These are phyloP conservation scores for Meripilus lineatus DNA, from an alignment of 1,284 basidiomycete species.

Conservation along the genomic window DNA sequence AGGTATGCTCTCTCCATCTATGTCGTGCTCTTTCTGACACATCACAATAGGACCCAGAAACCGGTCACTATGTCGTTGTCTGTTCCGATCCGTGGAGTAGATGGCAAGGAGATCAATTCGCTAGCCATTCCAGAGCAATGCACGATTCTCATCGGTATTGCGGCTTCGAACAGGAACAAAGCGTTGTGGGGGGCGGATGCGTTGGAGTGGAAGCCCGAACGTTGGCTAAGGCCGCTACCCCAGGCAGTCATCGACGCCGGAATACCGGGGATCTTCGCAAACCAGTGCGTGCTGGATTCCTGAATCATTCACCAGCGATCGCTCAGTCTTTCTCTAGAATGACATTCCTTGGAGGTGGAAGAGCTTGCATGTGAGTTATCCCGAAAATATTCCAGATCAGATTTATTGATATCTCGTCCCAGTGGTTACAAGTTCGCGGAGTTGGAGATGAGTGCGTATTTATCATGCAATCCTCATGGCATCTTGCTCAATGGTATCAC, in stretches of 20 bases:
- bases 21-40: neutral
- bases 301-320: neutral
- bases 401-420: neutral
- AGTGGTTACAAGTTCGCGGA: conserved; percentile 33
- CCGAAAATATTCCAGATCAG: conserved; percentile 4
- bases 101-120: conserved; percentile 32
- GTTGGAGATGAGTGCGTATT: conserved; percentile 29
- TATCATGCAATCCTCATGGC: neutral
- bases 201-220: conserved; percentile 26
- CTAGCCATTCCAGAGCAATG: conserved; percentile 36
- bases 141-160: conserved; percentile 21
- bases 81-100: conserved; percentile 17
- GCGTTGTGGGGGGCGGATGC: conserved; percentile 26
- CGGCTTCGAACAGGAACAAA: conserved; percentile 24
- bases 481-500: neutral
- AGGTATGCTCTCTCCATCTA: conserved; percentile 2
- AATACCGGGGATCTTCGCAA: conserved; percentile 21
- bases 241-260: conserved; percentile 15
- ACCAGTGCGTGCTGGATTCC: conserved; percentile 14
- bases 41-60: conserved; percentile 21
- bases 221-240: conserved; percentile 23
- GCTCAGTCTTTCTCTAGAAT: conserved; percentile 21
- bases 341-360: conserved; percentile 32
- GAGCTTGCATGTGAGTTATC: conserved; percentile 30
- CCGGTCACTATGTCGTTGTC: conserved; percentile 22